These are phyloP conservation scores for Rhododendron simsii DNA, from an alignment of 148 eudicot species.

Conservation along the genomic window DNA sequence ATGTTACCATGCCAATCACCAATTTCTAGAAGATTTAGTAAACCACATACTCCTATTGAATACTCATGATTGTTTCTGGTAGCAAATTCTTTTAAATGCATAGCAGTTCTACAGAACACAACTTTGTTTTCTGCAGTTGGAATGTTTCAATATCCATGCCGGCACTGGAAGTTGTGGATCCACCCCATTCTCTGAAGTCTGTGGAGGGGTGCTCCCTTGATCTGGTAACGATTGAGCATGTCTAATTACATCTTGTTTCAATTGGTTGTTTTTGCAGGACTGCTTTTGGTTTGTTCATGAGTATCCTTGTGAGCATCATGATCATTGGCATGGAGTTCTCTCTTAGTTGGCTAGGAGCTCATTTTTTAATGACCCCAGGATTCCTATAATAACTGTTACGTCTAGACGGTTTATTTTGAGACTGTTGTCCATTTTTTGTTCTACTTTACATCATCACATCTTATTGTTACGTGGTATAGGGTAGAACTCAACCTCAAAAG, in stretches of 20 bases:
- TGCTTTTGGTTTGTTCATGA: neutral
- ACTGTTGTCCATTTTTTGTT: neutral
- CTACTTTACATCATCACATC: neutral
- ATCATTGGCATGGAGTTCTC: neutral
- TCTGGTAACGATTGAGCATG: slow-evolving; percentile 36
- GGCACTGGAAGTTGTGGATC: slow-evolving; percentile 45
- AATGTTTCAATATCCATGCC: slow-evolving; percentile 13
- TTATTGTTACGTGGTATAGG: neutral
- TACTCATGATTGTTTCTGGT: neutral
- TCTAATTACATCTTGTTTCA: neutral
- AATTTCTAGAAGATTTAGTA: neutral
- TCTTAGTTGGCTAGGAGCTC: neutral
- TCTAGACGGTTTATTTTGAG: neutral
- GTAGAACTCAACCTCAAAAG: neutral
- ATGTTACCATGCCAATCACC: neutral
- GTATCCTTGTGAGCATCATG: neutral
- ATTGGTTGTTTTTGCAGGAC: neutral
- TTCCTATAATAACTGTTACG: neutral
- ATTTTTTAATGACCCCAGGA: neutral
- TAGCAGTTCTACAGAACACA: slow-evolving; percentile 3
- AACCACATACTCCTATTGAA: neutral
- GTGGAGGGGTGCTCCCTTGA: slow-evolving; percentile 59
- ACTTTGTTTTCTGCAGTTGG: slow-evolving; percentile 36
- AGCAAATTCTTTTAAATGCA: neutral
- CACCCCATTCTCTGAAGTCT: slow-evolving; percentile 62